These are phyloP conservation scores for Aureobasidium vineae DNA, from an alignment of 2,329 filamentous ascomycete species.

Conservation along the genomic window DNA sequence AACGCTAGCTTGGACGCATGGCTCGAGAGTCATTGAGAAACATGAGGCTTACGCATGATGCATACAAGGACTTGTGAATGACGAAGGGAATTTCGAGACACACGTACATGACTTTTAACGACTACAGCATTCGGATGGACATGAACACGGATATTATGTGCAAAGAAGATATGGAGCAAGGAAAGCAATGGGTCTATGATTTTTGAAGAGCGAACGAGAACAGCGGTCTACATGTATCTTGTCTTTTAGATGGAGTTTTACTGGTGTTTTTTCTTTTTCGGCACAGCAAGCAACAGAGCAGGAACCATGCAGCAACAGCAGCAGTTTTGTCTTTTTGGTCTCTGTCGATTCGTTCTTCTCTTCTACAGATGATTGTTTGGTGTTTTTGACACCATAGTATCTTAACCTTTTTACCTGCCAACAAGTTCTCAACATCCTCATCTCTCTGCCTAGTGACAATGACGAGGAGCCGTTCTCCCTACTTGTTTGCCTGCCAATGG, in stretches of 20 bases:
- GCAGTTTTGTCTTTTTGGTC: neutral
- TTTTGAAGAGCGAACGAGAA: neutral
- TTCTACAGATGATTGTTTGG: neutral
- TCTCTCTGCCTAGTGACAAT: neutral
- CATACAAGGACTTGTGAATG: neutral
- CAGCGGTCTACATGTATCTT: neutral
- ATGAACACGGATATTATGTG: neutral
- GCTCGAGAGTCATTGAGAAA: constrained; percentile 18
- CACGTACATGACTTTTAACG: constrained; percentile 18
- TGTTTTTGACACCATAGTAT: neutral
- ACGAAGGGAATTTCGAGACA: neutral
- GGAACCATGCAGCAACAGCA: constrained; percentile 6
- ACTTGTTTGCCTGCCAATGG: neutral
- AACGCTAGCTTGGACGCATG: constrained; percentile 22
- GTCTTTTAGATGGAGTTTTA: constrained; percentile 5
- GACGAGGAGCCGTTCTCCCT: neutral
- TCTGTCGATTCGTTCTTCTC: neutral
- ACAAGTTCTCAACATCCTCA: neutral
- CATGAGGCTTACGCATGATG: neutral
- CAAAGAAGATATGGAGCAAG: neutral
- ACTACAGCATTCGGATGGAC: constrained; percentile 3
- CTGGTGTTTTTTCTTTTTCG: neutral
- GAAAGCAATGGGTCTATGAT: neutral
- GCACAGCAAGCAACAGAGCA: constrained; percentile 8
- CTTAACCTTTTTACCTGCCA: neutral